Conservation (phyloP, 805 yeast species). For the Candida silvatica region DNA sequence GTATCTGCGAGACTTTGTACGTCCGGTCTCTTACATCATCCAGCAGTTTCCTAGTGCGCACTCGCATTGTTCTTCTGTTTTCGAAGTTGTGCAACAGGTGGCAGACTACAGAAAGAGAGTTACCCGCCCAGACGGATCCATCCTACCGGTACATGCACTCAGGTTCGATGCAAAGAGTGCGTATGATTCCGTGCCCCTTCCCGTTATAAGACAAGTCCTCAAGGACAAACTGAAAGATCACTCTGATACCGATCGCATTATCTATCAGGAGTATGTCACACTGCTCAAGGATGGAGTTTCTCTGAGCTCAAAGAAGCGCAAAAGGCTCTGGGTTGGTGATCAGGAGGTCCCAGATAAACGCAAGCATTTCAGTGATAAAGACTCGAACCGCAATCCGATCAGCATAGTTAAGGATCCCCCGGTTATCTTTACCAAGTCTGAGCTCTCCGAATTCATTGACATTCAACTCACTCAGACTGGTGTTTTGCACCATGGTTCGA, state of each 20-base stretch:
- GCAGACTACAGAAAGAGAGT: conserved; percentile 27
- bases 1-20: conserved; percentile 29
- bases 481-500: conserved; percentile 27
- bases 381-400: too few species aligned
- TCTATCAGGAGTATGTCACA: conserved; percentile 6
- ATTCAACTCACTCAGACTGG: conserved; percentile 50
- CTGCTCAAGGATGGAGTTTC: too few species aligned
- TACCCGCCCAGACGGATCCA: too few species aligned
- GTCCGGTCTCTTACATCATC: conserved; percentile 34
- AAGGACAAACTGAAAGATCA: conserved; percentile 12
- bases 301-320: too few species aligned
- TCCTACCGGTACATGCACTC: conserved; percentile 38
- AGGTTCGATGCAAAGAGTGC: conserved; percentile 76
- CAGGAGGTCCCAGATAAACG: conserved; percentile 1
- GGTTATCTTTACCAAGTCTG: conserved; percentile 11
- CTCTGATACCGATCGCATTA: conserved; percentile 6
- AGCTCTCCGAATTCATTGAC: conserved; percentile 36
- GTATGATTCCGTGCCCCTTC: conserved; percentile 61
- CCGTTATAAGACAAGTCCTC: conserved; percentile 16
- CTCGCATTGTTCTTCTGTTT: conserved; percentile 32
- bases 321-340: too few species aligned
- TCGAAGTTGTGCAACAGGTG: conserved; percentile 35
- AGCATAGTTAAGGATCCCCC: too few species aligned
- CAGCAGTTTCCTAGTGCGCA: too few species aligned
- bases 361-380: too few species aligned